These are phyloP conservation scores for Gomphus sp. DNA, from an alignment of 1,284 basidiomycete species.

Conservation along the genomic window DNA sequence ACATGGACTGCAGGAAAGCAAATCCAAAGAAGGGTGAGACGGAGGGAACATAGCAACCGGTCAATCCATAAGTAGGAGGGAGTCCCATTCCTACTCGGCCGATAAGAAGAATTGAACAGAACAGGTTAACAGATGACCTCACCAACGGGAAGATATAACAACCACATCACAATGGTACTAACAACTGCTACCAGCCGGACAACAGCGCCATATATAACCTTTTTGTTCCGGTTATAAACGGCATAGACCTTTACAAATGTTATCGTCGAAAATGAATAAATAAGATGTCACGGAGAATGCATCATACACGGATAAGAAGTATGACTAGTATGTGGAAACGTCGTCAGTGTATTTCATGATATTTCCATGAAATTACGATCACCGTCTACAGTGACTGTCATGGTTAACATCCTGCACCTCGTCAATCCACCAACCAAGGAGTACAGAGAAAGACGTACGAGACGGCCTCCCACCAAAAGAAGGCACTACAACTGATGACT, in stretches of 20 bases:
- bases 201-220: conserved; percentile 4
- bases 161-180: not conserved
- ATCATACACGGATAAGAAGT: not conserved
- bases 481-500: too few species aligned
- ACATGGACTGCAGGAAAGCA: not conserved
- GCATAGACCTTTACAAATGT: conserved; percentile 14
- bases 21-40: not conserved
- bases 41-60: not conserved
- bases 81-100: too few species aligned
- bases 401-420: not conserved
- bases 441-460: not conserved
- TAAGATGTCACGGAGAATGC: too few species aligned
- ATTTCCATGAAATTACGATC: not conserved
- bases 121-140: too few species aligned
- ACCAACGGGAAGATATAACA: too few species aligned
- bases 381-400: not conserved
- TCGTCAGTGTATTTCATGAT: not conserved
- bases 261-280: too few species aligned
- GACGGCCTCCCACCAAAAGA: too few species aligned
- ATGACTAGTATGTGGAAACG: not conserved
- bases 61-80: not conserved
- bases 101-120: too few species aligned
- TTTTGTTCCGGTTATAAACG: conserved; percentile 13
- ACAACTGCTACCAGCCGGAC: conserved; percentile 1
- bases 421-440: not conserved